These are phyloP conservation scores for Lignosus rhinocerotis DNA, from an alignment of 1,284 basidiomycete genomes.

Conservation along the genomic window DNA sequence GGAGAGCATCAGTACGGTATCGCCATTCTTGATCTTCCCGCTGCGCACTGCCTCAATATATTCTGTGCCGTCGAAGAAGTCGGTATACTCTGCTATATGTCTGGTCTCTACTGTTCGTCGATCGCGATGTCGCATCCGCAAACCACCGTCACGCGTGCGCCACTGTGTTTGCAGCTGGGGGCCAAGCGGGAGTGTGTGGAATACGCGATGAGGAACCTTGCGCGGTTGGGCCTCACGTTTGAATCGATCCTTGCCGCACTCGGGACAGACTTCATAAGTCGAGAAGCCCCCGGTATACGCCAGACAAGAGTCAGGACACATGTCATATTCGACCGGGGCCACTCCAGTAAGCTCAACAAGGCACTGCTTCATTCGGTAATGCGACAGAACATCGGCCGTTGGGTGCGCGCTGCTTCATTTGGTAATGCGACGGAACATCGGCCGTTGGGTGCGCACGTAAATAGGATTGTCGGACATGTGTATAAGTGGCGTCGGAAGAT, in stretches of 20 bases:
- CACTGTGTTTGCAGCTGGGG: neutral
- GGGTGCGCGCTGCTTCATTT: no score
- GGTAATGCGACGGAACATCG: no score
- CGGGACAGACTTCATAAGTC: constrained; percentile 18
- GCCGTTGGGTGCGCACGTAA: neutral
- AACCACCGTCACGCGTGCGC: neutral
- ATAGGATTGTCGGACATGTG: neutral
- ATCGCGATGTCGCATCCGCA: neutral
- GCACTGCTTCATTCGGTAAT: constrained; percentile 1
- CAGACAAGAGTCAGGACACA: constrained; percentile 36
- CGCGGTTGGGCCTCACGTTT: neutral
- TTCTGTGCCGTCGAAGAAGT: neutral
- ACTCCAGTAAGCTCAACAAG: constrained; percentile 31
- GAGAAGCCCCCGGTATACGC: constrained; percentile 35
- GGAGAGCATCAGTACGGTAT: neutral
- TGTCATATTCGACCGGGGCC: constrained; percentile 27
- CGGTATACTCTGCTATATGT: neutral
- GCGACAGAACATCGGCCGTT: no score
- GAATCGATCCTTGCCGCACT: constrained; percentile 10
- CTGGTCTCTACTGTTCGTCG: neutral
- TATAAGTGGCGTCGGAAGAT: neutral
- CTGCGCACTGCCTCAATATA: neutral
- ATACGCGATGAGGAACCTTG: neutral
- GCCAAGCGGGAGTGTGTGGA: neutral
- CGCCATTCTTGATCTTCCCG: constrained; percentile 4